Evolutionary conservation across 2,329 filamentous ascomycete species (phyloP), one percentile per base, ranked within the genome.

Genomic region (Lecanicillium sp.): DNA sequence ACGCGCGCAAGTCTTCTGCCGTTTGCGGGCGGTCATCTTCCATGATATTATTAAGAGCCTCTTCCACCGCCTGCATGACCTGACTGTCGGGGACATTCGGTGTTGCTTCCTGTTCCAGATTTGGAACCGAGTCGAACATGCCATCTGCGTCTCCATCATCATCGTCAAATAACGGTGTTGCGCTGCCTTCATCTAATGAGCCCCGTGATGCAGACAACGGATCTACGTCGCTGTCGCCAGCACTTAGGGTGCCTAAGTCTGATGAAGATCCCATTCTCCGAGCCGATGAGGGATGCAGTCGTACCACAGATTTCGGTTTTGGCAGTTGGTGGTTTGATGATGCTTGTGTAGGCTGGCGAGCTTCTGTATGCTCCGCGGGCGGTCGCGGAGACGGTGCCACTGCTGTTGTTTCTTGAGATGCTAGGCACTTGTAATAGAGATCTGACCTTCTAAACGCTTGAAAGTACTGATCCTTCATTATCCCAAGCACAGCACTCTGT

Each of bases 401-500:
- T 36, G 55, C 68, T 2, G 74, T 69, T 30, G 77, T 72, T 60
- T 95, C 88, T 52, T 94, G 87, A 11, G 90, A 85, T 7, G 90
- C 87, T 2, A 98, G 71, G 56, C 89, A 96, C 58, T 98, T 98
- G 68, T 92, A 97, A 58, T 88, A 98, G 1, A 98, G 62, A 54
- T 97, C 92, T 0, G 92, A 95, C 49, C 81, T 85, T 55, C 89
- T 94, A 66, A 98, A 98, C 15, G 77, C 78, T 14, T 84, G 79
- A 46, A 92, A 92, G 54, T 94, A 78, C 12, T 74, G 77, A 17
- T 79, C 77, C 52, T 88, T 82, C 77, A 98, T 86, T 50, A 85
- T 81, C 44, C 94, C 85, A 41, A 96, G 72, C 0, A 89, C 84
- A 3, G 78, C 73, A 14, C 86, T 90, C 57, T 98, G 92, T 0